These are phyloP conservation scores for Lichtheimia ornata DNA, from an alignment of 371 early-diverging fungal species.

Conservation along the genomic window DNA sequence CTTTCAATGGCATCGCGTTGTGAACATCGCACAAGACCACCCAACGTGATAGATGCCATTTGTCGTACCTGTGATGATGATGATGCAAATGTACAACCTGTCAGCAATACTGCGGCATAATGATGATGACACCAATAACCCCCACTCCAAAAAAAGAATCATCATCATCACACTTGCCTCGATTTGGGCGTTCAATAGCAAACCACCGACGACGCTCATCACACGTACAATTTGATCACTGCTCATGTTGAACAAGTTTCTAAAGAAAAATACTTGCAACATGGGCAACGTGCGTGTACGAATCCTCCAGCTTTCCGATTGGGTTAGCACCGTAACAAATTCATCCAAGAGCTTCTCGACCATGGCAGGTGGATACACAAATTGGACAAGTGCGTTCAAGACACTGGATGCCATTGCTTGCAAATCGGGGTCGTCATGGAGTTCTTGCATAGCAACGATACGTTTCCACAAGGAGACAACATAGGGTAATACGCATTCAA, in stretches of 20 bases:
- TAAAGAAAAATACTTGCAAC: slow-evolving; percentile 79
- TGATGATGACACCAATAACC: slow-evolving; percentile 5
- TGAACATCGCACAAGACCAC: slow-evolving; percentile 87
- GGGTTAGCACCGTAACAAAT: slow-evolving; percentile 56
- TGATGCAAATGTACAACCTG: background rate
- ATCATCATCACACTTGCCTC: slow-evolving; percentile 51
- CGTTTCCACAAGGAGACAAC: slow-evolving; percentile 57
- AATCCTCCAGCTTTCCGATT: slow-evolving; percentile 73
- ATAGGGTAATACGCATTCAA: slow-evolving; percentile 57
- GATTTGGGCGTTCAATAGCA: slow-evolving; percentile 76
- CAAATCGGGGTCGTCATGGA: slow-evolving; percentile 76
- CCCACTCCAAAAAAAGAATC: background rate
- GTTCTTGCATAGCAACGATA: slow-evolving; percentile 73
- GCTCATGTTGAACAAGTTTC: slow-evolving; percentile 65
- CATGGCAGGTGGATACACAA: slow-evolving; percentile 59
- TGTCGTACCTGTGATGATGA: slow-evolving; percentile 66
- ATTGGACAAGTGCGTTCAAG: slow-evolving; percentile 51
- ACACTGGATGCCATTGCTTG: slow-evolving; percentile 60
- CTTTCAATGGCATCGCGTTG: slow-evolving; percentile 70
- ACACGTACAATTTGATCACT: slow-evolving; percentile 53
- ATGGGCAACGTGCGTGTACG: slow-evolving; percentile 72
- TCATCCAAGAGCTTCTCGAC: slow-evolving; percentile 54
- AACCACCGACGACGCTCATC: slow-evolving; percentile 61
- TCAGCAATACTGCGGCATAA: slow-evolving; percentile 5
- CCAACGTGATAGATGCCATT: slow-evolving; percentile 78